Evolutionary conservation across 805 yeast species (phyloP), one percentile per base, ranked within the genome.

Genomic region (Yamadazyma sp.): DNA sequence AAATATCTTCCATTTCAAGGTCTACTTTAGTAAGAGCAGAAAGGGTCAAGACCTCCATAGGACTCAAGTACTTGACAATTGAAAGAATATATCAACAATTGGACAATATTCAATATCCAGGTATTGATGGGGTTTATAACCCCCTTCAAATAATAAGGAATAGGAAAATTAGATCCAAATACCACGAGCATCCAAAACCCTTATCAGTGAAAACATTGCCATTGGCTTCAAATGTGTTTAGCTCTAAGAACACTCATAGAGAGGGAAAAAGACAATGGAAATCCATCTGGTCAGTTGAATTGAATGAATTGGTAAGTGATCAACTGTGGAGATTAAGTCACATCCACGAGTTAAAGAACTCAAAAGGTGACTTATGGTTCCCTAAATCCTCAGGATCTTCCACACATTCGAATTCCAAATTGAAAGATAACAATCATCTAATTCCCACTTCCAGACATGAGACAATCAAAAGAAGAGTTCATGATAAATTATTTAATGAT

Each of bases 121-220:
- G 75, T 2, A 73, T 82, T 3, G 86, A 80, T 37, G 85, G 82
- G 2, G 72, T 75, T 3, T 87, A 80, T 62, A 87, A 87, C 52
- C 96, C 96, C 3, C 61, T 87, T 28, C 95, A 86, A 56, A 72
- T 80, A n/a, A 76, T 87, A 18, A 62, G 96, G 38, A 82, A 86
- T 56, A 68, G 95, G 39, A 69, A 68, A 45, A 52, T 81, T 3
- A 56, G 85, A 35, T 69, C 71, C 38, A 73, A 72, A 47, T 62
- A 73, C 47, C 69, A 68, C 33, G 76, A 74, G 38, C 60, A 63
- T 23, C 70, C 76, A 2, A 65, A 70, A 25, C 62, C 65, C 3
- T 49, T 73, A 9, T 56, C 70, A 1, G 55, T 72, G 19, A 69
- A 72, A 36, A 65, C 73, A 7, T 54, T 79, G 5, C 84, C 85